A percentile compares a stretch with the other conserved stretches of the same genome.
These are phyloP conservation scores for Lizonia empirigonia DNA, from an alignment of 2,329 filamentous ascomycete genomes.

Conservation along the genomic window DNA sequence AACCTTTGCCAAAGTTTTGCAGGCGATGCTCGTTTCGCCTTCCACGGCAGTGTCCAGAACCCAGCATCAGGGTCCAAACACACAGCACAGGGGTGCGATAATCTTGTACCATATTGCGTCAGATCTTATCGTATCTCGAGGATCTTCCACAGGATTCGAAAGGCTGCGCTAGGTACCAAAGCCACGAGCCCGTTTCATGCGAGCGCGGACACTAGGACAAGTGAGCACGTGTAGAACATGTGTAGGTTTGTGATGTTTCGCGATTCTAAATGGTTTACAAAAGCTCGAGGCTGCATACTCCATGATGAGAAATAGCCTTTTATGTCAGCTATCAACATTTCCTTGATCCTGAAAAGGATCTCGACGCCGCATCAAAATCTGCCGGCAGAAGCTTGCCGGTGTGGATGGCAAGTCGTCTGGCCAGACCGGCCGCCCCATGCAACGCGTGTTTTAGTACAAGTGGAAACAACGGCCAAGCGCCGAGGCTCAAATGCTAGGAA, in stretches of 20 bases:
- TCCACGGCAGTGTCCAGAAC: background rate
- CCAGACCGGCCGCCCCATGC: conserved; percentile 15
- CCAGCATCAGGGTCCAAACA: background rate
- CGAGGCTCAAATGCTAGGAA: conserved; percentile 12
- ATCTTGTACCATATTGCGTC: conserved; percentile 9
- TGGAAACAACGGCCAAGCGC: conserved; percentile 9
- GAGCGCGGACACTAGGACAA: conserved; percentile 31
- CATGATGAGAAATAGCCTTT: background rate
- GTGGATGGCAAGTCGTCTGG: conserved; percentile 6
- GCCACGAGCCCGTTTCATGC: conserved; percentile 22
- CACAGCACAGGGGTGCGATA: background rate
- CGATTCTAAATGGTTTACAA: conserved; percentile 22
- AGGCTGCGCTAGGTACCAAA: conserved; percentile 4
- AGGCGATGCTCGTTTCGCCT: too few species aligned
- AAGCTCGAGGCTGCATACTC: background rate
- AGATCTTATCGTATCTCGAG: conserved; percentile 10
- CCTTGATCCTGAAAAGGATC: background rate
- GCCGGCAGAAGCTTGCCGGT: conserved; percentile 3
- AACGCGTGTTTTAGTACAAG: conserved; percentile 23
- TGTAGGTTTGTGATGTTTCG: background rate
- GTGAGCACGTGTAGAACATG: conserved; percentile 24
- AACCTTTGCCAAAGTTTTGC: too few species aligned
- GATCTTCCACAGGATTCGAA: conserved; percentile 2
- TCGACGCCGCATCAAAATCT: background rate
- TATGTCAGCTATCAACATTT: background rate